Conservation (phyloP, 2,329 filamentous ascomycete genomes). For the Penicillium corylophilum region DNA sequence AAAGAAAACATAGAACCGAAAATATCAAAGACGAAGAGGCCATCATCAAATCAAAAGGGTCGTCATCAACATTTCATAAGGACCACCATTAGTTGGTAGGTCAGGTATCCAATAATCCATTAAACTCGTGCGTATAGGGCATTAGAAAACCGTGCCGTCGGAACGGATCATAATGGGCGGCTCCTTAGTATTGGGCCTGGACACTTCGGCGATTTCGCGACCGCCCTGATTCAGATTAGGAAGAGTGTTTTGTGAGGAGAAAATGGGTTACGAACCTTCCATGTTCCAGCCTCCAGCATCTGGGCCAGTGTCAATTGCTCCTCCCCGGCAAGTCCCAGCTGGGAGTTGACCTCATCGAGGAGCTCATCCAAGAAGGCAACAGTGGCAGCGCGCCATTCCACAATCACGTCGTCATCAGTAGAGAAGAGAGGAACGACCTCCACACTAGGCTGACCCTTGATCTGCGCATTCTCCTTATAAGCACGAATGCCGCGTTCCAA, state of each 20-base stretch:
- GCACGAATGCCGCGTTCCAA: constrained; percentile 67
- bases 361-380: constrained; percentile 73
- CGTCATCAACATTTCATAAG: constrained; percentile 36
- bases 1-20: constrained; percentile 4
- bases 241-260: background rate
- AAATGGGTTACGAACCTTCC: constrained; percentile 71
- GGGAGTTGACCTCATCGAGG: constrained; percentile 65
- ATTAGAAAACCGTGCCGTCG: constrained; percentile 91
- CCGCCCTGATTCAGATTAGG: constrained; percentile 64
- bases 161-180: constrained; percentile 95
- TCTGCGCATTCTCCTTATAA: constrained; percentile 68
- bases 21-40: constrained; percentile 6
- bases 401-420: constrained; percentile 72
- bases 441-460: constrained; percentile 68
- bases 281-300: constrained; percentile 91
- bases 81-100: constrained; percentile 22
- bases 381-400: constrained; percentile 75
- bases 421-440: constrained; percentile 73
- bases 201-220: constrained; percentile 92
- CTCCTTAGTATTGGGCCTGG: constrained; percentile 91
- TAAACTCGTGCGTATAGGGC: constrained; percentile 21
- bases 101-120: constrained; percentile 30
- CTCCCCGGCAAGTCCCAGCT: constrained; percentile 66
- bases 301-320: constrained; percentile 77
- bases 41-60: constrained; percentile 5